Evolutionary conservation across 208 protist species (phyloP).

Genomic region (Angomonas ambiguus): DNA sequence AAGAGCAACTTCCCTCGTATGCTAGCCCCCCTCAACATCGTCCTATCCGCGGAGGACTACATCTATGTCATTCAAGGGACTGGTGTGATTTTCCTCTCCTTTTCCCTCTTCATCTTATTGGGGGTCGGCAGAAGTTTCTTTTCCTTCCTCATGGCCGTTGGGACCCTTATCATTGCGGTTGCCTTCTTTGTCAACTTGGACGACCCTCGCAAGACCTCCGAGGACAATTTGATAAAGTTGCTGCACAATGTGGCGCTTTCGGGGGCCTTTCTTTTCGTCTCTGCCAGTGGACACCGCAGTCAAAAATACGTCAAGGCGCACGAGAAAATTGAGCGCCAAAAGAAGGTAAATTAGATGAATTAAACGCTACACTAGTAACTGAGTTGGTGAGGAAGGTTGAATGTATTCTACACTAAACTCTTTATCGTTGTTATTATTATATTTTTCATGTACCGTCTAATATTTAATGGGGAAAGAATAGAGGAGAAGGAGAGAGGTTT

Average conservation of each 20-base stretch:
- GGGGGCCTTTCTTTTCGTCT: conserved; percentile 70
- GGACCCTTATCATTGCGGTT: conserved; percentile 42
- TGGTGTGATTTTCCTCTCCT: conserved; percentile 57
- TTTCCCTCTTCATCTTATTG: conserved; percentile 78
- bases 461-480: no score
- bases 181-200: conserved; percentile 58
- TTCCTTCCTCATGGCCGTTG: conserved; percentile 55
- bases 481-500: no score
- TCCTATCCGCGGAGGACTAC: conserved; percentile 36
- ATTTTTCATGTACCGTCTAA: no score
- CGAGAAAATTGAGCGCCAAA: conserved; percentile 15
- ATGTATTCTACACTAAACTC: no score
- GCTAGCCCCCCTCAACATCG: conserved; percentile 19
- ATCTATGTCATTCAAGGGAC: conserved; percentile 40
- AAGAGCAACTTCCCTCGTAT: conserved; percentile 70
- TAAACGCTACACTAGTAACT: no score
- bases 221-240: conserved; percentile 39
- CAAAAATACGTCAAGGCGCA: conserved; percentile 25
- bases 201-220: conserved; percentile 20
- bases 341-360: conserved; percentile 39
- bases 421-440: no score
- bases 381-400: no score
- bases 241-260: conserved; percentile 57
- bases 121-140: conserved; percentile 80
- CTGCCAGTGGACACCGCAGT: conserved; percentile 49